phyloP scores from a whole-genome alignment of 176 grass and related monocot genomes.

The Aegilops tauschii region DNA sequence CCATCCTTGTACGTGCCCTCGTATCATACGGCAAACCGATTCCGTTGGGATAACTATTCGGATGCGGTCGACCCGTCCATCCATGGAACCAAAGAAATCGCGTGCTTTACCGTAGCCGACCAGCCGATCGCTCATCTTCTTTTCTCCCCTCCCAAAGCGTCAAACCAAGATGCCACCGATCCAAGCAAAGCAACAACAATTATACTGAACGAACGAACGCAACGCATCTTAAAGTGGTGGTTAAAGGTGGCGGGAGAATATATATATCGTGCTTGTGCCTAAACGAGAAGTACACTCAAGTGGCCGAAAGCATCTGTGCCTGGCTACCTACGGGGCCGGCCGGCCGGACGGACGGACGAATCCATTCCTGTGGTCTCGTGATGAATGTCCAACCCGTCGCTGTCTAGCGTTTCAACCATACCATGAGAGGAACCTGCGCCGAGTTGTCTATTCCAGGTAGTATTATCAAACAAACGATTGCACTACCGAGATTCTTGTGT shows the following conservation, averaged over 20 bases:
- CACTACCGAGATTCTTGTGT: not conserved
- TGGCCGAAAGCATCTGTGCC: not conserved
- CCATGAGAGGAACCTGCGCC: not conserved
- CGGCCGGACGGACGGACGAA: too few relatives aligned
- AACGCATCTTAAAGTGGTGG: not conserved
- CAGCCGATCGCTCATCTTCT: too few relatives aligned
- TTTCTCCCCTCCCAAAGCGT: too few relatives aligned
- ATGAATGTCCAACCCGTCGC: too few relatives aligned
- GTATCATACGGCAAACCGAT: too few relatives aligned
- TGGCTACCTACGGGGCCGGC: not conserved
- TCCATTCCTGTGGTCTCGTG: too few relatives aligned
- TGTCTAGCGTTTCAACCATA: not conserved
- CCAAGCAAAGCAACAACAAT: not conserved
- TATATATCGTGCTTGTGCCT: not conserved
- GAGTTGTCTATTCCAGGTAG: slow-evolving; percentile 1
- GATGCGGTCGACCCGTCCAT: too few relatives aligned
- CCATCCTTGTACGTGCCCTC: too few relatives aligned
- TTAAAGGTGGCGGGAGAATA: not conserved
- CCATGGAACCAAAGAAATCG: too few relatives aligned
- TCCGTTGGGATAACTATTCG: too few relatives aligned
- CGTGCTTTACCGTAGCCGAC: too few relatives aligned
- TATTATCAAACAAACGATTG: not conserved
- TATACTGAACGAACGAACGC: not conserved
- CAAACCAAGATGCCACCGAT: not conserved
- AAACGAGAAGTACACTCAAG: not conserved